Evolutionary conservation across 108 stramenopile genomes (phyloP).

Genomic region (Tribonema minus): DNA sequence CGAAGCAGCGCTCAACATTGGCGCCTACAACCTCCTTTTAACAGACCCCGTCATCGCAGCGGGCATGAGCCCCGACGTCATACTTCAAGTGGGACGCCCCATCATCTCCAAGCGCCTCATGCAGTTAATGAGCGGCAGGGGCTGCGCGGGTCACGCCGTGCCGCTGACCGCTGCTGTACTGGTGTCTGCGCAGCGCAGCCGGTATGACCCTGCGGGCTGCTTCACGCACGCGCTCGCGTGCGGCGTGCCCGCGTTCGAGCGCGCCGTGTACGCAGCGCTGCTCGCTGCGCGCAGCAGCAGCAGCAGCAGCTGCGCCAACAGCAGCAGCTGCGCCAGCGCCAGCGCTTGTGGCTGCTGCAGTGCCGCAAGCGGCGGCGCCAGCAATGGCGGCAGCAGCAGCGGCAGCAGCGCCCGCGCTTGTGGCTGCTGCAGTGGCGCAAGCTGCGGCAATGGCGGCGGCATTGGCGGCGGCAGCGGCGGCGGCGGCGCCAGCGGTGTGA

Average conservation of each 20-base stretch:
- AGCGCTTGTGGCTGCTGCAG: background rate
- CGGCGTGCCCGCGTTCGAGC: background rate
- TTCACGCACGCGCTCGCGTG: constrained; percentile 15
- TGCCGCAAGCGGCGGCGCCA: background rate
- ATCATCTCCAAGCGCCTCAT: constrained; percentile 71
- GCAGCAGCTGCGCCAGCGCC: background rate
- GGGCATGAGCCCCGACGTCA: constrained; percentile 71
- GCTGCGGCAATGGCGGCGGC: background rate
- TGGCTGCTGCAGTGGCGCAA: background rate
- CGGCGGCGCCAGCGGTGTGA: background rate
- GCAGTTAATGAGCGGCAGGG: constrained; percentile 5
- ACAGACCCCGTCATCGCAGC: constrained; percentile 61
- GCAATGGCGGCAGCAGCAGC: background rate
- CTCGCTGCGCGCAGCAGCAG: background rate
- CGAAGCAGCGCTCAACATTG: background rate
- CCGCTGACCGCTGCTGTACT: background rate
- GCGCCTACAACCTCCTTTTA: constrained; percentile 63
- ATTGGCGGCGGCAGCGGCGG: background rate
- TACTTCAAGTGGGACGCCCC: constrained; percentile 73
- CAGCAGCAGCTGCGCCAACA: background rate
- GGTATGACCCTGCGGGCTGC: constrained; percentile 20
- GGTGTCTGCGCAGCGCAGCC: background rate
- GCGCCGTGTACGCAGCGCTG: background rate
- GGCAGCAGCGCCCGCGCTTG: background rate
- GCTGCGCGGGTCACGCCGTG: background rate